Percentiles rank a stretch among this genome's conserved stretches.
Evolutionary conservation across 768 basidiomycete genomes (phyloP).

Genomic region (Russula emetica): DNA sequence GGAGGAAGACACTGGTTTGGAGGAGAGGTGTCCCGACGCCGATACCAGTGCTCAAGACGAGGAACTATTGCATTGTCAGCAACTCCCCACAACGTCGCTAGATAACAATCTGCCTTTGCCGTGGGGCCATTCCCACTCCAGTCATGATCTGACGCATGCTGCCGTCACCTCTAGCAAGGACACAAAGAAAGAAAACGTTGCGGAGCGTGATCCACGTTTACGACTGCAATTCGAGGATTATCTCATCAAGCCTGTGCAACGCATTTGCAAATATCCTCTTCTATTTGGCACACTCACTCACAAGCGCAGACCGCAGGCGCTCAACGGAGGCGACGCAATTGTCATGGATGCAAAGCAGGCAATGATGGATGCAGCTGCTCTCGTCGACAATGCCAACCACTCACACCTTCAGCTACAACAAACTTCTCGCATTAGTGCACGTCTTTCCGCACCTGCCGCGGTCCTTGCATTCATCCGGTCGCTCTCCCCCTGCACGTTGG

Average conservation of each 20-base stretch:
- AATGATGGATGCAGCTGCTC: conserved; percentile 26
- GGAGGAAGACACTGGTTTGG: conserved; percentile 1
- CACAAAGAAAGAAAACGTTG: conserved; percentile 10
- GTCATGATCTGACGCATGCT: background rate
- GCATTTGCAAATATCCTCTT: conserved; percentile 93
- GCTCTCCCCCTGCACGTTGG: conserved; percentile 73
- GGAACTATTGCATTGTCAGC: conserved; percentile 2
- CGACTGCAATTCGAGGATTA: conserved; percentile 76
- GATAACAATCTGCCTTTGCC: background rate
- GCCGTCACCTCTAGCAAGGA: conserved; percentile 6
- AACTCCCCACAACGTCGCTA: background rate
- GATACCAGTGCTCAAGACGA: background rate
- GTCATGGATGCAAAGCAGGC: conserved; percentile 21
- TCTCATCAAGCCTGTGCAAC: conserved; percentile 94
- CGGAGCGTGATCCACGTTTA: conserved; percentile 25
- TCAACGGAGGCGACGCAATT: conserved; percentile 12
- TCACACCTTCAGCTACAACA: conserved; percentile 20
- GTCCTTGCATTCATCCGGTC: conserved; percentile 61
- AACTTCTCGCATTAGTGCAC: conserved; percentile 33
- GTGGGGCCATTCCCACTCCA: background rate
- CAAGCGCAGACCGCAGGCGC: background rate
- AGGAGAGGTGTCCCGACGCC: background rate
- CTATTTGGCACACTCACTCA: conserved; percentile 66
- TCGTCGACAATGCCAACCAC: conserved; percentile 24
- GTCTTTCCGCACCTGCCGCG: conserved; percentile 35